Base-by-base conservation (phyloP, 2,329 filamentous ascomycete species). In the Meredithiella fracta region DNA sequence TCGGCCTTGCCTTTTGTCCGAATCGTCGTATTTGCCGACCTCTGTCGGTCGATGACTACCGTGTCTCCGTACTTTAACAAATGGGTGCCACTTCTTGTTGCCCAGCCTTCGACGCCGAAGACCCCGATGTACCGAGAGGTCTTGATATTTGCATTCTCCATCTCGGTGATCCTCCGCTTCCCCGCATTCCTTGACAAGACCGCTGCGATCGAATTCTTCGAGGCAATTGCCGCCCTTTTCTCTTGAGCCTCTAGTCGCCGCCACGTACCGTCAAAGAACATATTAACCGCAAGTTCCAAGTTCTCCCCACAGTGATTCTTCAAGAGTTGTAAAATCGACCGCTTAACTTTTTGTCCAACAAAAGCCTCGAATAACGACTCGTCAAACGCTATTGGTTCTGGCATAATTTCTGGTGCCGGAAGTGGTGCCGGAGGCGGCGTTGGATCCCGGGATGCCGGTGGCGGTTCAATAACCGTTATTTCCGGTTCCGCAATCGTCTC, bases 101-200 rank as follows among this genome's bases (percentile, higher is more conserved):
- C 83, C 92, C 92, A 98, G 3, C 83, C 92, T 55, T 85, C 87
- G 3, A 86, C 89, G 7, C 92, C 92, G 67, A 97, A 92, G 0
- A 89, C 87, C 17, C 92, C 92, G 59, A 97, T 78, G 63, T 97
- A 98, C 63, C 92, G n/a, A n/a, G n/a, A n/a, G n/a, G n/a, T 70
- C 55, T 71, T 37, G 14, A 34, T 38, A 14, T 42, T 44, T 14
- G 20, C 22, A 11, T 22, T 4, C 26, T 68, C 3, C 26, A 31
- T 51, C n/a, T 15, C 49, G 4, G 14, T 17, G 15, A 31, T 51
- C 20, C 20, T 44, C 59, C 62, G 23, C 60, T 61, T 37, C 60
- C 58, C 9, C 59, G 31, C 7, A 17, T 52, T 52, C 38, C 47
- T 53, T 38, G 47, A 55, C 17, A 55, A n/a, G 7, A 15, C n/a